Conservation (phyloP, 225 moss, liverwort and hornwort species). For the Thuidium tamariscinum region DNA sequence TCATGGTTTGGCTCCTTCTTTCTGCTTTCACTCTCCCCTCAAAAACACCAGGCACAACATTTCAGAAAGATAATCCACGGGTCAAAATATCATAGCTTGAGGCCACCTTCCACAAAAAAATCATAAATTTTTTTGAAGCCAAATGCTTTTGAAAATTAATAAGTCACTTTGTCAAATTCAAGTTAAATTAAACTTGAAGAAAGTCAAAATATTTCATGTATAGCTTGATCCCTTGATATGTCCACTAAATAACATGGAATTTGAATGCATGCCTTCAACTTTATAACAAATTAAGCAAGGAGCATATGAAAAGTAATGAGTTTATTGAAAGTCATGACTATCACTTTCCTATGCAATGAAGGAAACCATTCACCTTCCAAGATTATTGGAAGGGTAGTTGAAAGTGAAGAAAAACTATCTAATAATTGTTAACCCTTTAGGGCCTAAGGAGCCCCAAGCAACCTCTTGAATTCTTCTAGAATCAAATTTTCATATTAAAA, state of each 20-base stretch:
- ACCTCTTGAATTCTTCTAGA: too few species aligned
- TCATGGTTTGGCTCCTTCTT: not conserved
- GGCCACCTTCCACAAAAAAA: not conserved
- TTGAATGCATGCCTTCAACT: not conserved
- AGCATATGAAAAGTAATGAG: not conserved
- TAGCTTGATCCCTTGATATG: not conserved
- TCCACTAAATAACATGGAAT: rapidly evolving
- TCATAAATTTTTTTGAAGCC: not conserved
- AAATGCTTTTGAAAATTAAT: too few species aligned
- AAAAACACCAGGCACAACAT: not conserved
- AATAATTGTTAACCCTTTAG: not conserved
- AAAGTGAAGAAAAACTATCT: not conserved
- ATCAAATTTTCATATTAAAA: too few species aligned
- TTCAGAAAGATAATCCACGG: not conserved
- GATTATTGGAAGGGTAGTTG: not conserved
- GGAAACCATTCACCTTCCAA: not conserved
- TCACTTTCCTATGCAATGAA: not conserved
- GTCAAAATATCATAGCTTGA: not conserved
- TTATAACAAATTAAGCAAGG: not conserved
- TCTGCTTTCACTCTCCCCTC: not conserved
- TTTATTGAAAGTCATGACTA: not conserved
- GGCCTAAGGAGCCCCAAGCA: too few species aligned
- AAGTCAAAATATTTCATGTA: not conserved
- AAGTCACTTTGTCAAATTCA: rapidly evolving
- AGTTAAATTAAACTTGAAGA: not conserved